These are phyloP conservation scores for Penstemon eatonii DNA, from an alignment of 257 asterid species.

Conservation along the genomic window DNA sequence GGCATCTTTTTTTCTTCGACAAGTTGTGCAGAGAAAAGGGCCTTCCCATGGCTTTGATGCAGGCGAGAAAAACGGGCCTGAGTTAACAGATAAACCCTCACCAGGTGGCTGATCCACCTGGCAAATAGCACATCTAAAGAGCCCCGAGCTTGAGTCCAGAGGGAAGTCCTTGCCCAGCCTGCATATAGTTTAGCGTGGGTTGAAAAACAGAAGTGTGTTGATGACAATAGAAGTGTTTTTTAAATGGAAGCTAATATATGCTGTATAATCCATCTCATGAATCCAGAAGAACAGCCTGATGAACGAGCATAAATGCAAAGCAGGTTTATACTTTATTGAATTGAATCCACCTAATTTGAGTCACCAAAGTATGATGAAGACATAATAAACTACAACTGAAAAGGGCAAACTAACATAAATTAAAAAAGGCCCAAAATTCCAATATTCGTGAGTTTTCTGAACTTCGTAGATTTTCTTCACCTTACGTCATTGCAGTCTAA, in stretches of 20 bases:
- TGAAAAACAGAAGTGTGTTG: neutral
- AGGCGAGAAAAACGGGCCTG: slow-evolving; percentile 91
- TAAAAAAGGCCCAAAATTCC: no score
- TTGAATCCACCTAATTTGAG: no score
- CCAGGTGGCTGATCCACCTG: slow-evolving; percentile 82
- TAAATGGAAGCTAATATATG: neutral
- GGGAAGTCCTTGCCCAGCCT: slow-evolving; percentile 96
- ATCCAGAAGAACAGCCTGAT: neutral
- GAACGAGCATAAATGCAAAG: neutral
- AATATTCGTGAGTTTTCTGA: no score
- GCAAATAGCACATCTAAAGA: slow-evolving; percentile 93
- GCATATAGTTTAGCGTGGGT: slow-evolving; percentile 27
- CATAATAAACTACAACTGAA: no score
- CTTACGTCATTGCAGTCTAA: no score
- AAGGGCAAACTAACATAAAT: no score
- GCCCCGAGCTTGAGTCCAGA: slow-evolving; percentile 69
- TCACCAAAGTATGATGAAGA: no score
- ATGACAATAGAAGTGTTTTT: neutral
- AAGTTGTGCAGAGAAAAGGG: slow-evolving; percentile 88
- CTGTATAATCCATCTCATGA: neutral
- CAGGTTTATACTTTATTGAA: no score
- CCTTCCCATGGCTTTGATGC: slow-evolving; percentile 97
- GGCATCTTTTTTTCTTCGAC: slow-evolving; percentile 90
- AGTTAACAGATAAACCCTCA: slow-evolving; percentile 82
- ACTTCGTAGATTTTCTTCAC: no score